Percentiles rank a stretch among this genome's conserved stretches.
Conservation (phyloP, 176 grass and related monocot genomes). For the Aegilops tauschii region DNA sequence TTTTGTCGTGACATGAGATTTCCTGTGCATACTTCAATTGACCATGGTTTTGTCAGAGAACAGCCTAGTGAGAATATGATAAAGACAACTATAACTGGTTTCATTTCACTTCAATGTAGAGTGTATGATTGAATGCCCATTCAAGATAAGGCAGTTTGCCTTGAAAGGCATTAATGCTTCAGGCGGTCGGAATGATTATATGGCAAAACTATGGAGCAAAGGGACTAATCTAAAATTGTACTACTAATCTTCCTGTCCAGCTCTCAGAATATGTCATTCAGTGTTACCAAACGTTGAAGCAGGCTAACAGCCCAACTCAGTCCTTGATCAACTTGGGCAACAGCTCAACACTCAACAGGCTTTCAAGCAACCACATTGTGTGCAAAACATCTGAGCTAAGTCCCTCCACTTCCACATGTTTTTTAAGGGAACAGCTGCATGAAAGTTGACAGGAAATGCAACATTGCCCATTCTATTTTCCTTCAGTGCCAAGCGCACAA, state of each 20-base stretch:
- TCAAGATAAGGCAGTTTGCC: background rate
- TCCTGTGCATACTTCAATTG: background rate
- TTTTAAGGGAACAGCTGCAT: background rate
- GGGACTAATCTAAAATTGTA: background rate
- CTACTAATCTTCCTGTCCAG: background rate
- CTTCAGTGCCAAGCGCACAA: background rate
- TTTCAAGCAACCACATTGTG: constrained; percentile 40
- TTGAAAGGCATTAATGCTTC: background rate
- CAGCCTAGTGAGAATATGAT: background rate
- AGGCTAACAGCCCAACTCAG: background rate
- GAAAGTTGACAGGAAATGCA: background rate
- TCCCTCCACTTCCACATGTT: background rate
- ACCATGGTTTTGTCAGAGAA: background rate
- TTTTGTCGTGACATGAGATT: background rate
- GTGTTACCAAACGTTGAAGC: background rate
- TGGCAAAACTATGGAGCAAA: background rate
- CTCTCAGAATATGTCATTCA: background rate
- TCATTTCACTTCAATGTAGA: background rate
- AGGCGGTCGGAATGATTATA: background rate
- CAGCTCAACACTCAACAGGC: constrained; percentile 3
- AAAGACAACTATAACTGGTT: background rate
- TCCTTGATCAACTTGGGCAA: constrained; percentile 38
- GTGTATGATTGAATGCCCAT: background rate
- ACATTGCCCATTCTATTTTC: background rate
- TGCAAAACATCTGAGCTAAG: constrained; percentile 20